Evolutionary conservation across 257 asterid species (phyloP).

Genomic region (Solanum appendiculatum): DNA sequence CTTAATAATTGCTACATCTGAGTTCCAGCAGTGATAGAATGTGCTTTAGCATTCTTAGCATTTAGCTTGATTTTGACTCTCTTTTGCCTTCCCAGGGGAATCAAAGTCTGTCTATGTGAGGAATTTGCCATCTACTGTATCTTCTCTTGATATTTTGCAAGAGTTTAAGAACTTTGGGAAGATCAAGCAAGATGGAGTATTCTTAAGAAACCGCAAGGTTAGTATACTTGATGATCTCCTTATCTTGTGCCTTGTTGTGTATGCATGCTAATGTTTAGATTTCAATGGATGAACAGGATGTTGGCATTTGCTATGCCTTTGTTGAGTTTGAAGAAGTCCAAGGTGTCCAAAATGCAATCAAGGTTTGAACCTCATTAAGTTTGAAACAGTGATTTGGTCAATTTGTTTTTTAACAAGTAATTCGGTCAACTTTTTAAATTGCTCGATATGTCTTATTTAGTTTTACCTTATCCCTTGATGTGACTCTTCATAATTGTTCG

Average conservation of each 20-base stretch:
- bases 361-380: slow-evolving; percentile 26
- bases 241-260: not conserved
- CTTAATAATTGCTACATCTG: not conserved
- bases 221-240: not conserved
- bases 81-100: slow-evolving; percentile 33
- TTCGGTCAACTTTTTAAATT: not conserved
- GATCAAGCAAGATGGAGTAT: slow-evolving; percentile 70
- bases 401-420: not conserved
- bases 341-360: slow-evolving; percentile 64
- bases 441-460: not conserved
- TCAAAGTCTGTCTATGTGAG: slow-evolving; percentile 71
- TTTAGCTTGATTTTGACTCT: slow-evolving; percentile 3
- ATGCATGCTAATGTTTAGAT: slow-evolving; percentile 9
- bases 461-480: not conserved
- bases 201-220: slow-evolving; percentile 62
- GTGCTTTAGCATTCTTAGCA: not conserved
- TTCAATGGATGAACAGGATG: slow-evolving; percentile 42
- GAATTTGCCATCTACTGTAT: slow-evolving; percentile 52
- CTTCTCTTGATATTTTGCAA: slow-evolving; percentile 44
- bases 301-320: slow-evolving; percentile 77
- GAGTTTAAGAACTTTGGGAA: slow-evolving; percentile 68
- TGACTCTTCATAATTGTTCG: not conserved
- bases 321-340: slow-evolving; percentile 76
- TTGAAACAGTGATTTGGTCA: not conserved
- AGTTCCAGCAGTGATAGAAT: not conserved